These are phyloP conservation scores for Ilex paraguariensis DNA, from an alignment of 305 asterid genomes.

Conservation along the genomic window DNA sequence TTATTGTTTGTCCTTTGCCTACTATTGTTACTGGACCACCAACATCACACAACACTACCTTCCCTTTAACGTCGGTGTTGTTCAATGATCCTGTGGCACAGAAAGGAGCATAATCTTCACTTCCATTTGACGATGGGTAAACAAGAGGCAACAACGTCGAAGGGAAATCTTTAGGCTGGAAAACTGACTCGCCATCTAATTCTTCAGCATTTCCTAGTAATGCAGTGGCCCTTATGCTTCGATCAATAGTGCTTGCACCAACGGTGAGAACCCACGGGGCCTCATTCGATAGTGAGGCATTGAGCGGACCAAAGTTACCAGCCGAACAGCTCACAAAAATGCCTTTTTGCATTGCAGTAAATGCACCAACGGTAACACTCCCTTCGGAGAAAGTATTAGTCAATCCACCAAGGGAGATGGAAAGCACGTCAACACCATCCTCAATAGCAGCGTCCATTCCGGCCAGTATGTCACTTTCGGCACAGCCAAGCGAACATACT, in stretches of 20 bases:
- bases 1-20: background rate
- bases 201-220: background rate
- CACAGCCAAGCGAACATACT: constrained; percentile 1
- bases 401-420: constrained; percentile 3
- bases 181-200: constrained; percentile 3
- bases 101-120: background rate
- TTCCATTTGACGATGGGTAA: background rate
- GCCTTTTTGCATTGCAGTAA: constrained; percentile 11
- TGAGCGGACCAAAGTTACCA: constrained; percentile 5
- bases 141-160: background rate
- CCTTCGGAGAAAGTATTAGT: background rate
- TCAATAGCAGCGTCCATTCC: constrained; percentile 10
- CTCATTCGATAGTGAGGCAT: background rate
- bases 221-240: constrained; percentile 1
- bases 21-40: background rate
- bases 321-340: constrained; percentile 8
- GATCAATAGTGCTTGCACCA: constrained; percentile 12
- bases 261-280: constrained; percentile 13
- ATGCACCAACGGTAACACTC: constrained; percentile 2
- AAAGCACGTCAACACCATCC: constrained; percentile 15
- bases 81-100: constrained; percentile 6
- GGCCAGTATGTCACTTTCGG: background rate
- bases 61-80: background rate
- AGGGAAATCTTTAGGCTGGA: constrained; percentile 5
- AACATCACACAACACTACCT: constrained; percentile 2